phyloP scores from a whole-genome alignment of 1,139 yeast genomes.

The Kodamaea suecica region DNA sequence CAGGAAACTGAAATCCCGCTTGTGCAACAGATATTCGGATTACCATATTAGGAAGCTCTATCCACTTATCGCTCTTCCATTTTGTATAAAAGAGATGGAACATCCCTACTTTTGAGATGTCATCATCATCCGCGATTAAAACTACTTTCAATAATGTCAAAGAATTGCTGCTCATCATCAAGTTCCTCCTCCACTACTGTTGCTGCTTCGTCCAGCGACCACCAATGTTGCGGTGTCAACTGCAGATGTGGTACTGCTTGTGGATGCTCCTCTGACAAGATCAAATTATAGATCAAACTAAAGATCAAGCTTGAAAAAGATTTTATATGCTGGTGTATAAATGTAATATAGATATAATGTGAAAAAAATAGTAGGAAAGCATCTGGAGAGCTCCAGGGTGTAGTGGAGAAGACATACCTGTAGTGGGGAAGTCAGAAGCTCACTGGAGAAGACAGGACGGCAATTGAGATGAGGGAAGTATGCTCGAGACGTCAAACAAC shows the following conservation, averaged over 20 bases:
- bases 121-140: not conserved
- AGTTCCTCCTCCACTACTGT: conserved; percentile 15
- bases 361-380: conserved; percentile 1
- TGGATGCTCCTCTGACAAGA: conserved; percentile 39
- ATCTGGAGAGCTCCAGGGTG: too few relatives aligned
- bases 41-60: too few relatives aligned
- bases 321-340: not conserved
- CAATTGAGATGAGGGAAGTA: not conserved
- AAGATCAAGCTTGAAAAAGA: not conserved
- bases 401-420: too few relatives aligned
- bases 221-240: conserved; percentile 34
- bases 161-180: conserved; percentile 6
- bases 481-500: too few relatives aligned
- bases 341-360: not conserved
- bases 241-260: conserved; percentile 47
- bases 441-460: too few relatives aligned
- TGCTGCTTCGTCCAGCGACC: conserved; percentile 16
- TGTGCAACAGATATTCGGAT: too few relatives aligned
- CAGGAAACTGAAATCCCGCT: too few relatives aligned
- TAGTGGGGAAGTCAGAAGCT: too few relatives aligned
- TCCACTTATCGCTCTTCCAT: not conserved
- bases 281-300: conserved; percentile 28
- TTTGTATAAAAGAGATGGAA: not conserved
- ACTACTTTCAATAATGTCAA: conserved; percentile 5
- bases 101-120: too few relatives aligned